Conservation (phyloP, 2,329 filamentous ascomycete genomes). For the Anthostomella pinea region DNA sequence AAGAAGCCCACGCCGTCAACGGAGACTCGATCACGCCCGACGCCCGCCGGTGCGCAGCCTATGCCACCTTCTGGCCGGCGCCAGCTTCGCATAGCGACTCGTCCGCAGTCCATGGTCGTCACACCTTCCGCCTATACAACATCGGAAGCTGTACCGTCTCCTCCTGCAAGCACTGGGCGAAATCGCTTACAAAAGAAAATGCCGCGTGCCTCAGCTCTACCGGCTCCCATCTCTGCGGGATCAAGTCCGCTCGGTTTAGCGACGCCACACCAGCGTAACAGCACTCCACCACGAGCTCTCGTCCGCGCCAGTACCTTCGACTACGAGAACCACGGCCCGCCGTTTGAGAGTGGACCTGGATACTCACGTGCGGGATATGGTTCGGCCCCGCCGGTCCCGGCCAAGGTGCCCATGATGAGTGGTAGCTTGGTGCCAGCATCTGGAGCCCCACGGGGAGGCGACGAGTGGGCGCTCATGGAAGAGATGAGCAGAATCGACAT, state of each 20-base stretch:
- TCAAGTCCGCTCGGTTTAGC: conserved; percentile 53
- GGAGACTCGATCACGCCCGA: conserved; percentile 40
- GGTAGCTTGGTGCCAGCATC: conserved; percentile 30
- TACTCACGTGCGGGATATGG: conserved; percentile 29
- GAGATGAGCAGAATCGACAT: conserved; percentile 70
- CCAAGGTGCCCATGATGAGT: conserved; percentile 62
- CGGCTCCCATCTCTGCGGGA: conserved; percentile 36
- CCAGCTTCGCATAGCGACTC: conserved; percentile 47
- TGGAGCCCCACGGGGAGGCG: conserved; percentile 34
- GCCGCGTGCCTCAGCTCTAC: conserved; percentile 43
- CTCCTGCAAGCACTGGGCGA: conserved; percentile 42
- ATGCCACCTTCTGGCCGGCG: conserved; percentile 50
- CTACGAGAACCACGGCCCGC: conserved; percentile 50
- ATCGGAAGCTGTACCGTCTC: conserved; percentile 32
- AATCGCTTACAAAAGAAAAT: conserved; percentile 65
- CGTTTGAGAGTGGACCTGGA: conserved; percentile 32
- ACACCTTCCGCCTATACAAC: conserved; percentile 27
- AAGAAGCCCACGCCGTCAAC: conserved; percentile 39
- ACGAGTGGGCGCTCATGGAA: conserved; percentile 61
- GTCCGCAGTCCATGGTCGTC: conserved; percentile 47
- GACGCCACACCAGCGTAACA: conserved; percentile 49
- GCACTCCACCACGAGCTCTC: conserved; percentile 43
- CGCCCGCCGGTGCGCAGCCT: conserved; percentile 52
- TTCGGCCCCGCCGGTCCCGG: conserved; percentile 60
- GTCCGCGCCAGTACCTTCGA: conserved; percentile 52